Conservation (phyloP, 1,284 basidiomycete species). For the Cryptococcus wingfieldii region DNA sequence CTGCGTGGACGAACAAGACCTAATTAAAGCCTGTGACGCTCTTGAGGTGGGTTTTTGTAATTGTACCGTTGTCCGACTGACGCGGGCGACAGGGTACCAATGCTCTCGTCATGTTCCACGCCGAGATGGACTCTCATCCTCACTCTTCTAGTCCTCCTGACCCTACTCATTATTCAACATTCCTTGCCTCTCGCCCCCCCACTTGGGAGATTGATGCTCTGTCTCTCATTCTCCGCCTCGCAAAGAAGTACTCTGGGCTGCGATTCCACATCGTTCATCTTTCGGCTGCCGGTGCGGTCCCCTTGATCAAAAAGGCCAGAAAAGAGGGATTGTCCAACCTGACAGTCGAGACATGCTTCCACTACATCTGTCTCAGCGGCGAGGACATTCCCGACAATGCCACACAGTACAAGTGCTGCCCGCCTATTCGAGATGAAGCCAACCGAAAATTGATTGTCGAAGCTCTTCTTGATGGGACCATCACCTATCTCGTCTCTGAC, state of each 20-base stretch:
- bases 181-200: constrained; percentile 75
- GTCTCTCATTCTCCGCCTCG: constrained; percentile 64
- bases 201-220: constrained; percentile 73
- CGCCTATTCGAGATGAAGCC: constrained; percentile 71
- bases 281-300: constrained; percentile 74
- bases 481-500: constrained; percentile 88
- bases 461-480: constrained; percentile 71
- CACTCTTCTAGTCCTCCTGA: constrained; percentile 8
- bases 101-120: constrained; percentile 80
- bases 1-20: constrained; percentile 67
- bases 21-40: constrained; percentile 65
- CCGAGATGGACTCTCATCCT: constrained; percentile 60
- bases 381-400: constrained; percentile 56
- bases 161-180: constrained; percentile 62
- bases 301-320: constrained; percentile 65
- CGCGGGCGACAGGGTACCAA: constrained; percentile 55
- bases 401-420: constrained; percentile 72
- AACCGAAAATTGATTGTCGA: constrained; percentile 74
- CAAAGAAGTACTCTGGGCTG: constrained; percentile 60
- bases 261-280: constrained; percentile 91
- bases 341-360: constrained; percentile 91
- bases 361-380: constrained; percentile 64
- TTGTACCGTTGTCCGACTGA: background rate
- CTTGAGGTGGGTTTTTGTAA: constrained; percentile 57
- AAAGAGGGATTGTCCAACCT: constrained; percentile 54